A percentile compares a stretch with the other conserved stretches of the same genome.
phyloP scores from a whole-genome alignment of 2,329 filamentous ascomycete species.

The Calonectria crousiana region DNA sequence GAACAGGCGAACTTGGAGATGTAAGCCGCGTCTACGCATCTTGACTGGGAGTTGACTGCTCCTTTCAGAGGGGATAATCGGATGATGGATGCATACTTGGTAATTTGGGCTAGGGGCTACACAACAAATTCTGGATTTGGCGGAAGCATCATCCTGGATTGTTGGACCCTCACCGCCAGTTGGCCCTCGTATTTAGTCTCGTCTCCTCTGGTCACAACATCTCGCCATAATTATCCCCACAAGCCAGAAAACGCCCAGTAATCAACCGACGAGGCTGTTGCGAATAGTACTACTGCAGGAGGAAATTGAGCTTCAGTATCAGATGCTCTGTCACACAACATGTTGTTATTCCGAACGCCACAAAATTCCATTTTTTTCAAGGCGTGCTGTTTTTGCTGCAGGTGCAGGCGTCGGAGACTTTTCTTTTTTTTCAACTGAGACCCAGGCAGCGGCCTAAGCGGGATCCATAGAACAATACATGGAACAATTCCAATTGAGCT shows the following conservation, averaged over 20 bases:
- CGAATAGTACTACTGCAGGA: slow-evolving; percentile 39
- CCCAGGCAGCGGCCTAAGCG: background rate
- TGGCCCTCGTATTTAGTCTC: slow-evolving; percentile 26
- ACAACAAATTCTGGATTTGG: slow-evolving; percentile 25
- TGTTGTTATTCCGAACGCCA: slow-evolving; percentile 15
- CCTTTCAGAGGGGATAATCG: slow-evolving; percentile 29
- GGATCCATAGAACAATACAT: slow-evolving; percentile 1
- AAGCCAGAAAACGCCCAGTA: slow-evolving; percentile 22
- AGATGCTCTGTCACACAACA: slow-evolving; percentile 8
- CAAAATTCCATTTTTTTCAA: background rate
- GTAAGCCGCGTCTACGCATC: slow-evolving; percentile 13
- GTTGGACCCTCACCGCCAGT: slow-evolving; percentile 41
- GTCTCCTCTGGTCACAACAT: slow-evolving; percentile 26
- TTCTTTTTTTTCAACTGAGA: slow-evolving; percentile 9
- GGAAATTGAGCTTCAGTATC: slow-evolving; percentile 32
- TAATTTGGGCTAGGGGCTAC: slow-evolving; percentile 34
- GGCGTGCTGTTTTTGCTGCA: slow-evolving; percentile 11
- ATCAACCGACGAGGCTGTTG: slow-evolving; percentile 32
- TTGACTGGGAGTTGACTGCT: slow-evolving; percentile 17
- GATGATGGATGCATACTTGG: slow-evolving; percentile 38
- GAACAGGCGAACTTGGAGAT: slow-evolving; percentile 33
- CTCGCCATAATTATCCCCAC: slow-evolving; percentile 28
- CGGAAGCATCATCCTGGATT: slow-evolving; percentile 31
- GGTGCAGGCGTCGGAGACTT: slow-evolving; percentile 23
- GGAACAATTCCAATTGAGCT: background rate